Evolutionary conservation across 345 rosid genomes (phyloP).

Genomic region (Populus alba): DNA sequence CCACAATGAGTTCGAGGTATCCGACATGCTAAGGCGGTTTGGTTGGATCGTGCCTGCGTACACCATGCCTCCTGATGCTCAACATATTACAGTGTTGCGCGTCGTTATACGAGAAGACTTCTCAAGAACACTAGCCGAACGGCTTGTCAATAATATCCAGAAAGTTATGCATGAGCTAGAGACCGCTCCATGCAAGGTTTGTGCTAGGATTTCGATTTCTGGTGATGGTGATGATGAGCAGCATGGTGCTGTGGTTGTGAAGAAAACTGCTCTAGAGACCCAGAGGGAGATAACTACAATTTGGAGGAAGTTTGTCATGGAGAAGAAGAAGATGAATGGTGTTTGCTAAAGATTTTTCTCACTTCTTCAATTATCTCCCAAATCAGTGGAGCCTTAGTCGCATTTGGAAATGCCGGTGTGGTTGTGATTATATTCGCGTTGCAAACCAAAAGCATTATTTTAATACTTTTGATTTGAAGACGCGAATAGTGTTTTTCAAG

Average conservation of each 20-base stretch:
- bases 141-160: constrained; percentile 8
- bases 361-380: too few relatives aligned
- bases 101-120: constrained; percentile 31
- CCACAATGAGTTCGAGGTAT: constrained; percentile 16
- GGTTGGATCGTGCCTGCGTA: constrained; percentile 29
- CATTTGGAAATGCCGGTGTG: too few relatives aligned
- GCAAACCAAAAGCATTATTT: too few relatives aligned
- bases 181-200: not conserved
- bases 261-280: constrained; percentile 16
- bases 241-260: not conserved
- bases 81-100: constrained; percentile 18
- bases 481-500: too few relatives aligned
- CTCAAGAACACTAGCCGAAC: constrained; percentile 9
- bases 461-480: too few relatives aligned
- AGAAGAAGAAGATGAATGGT: constrained; percentile 26
- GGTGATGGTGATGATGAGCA: not conserved
- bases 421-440: too few relatives aligned
- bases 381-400: too few relatives aligned
- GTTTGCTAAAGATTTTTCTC: constrained; percentile 2
- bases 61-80: constrained; percentile 26
- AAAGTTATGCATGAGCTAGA: constrained; percentile 17
- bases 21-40: constrained; percentile 19
- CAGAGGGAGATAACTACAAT: constrained; percentile 22
- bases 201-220: not conserved
- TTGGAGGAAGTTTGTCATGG: constrained; percentile 26